A percentile compares a stretch with the other conserved stretches of the same genome.
These are phyloP conservation scores for Poronia punctata DNA, from an alignment of 495 filamentous ascomycete genomes.

Conservation along the genomic window DNA sequence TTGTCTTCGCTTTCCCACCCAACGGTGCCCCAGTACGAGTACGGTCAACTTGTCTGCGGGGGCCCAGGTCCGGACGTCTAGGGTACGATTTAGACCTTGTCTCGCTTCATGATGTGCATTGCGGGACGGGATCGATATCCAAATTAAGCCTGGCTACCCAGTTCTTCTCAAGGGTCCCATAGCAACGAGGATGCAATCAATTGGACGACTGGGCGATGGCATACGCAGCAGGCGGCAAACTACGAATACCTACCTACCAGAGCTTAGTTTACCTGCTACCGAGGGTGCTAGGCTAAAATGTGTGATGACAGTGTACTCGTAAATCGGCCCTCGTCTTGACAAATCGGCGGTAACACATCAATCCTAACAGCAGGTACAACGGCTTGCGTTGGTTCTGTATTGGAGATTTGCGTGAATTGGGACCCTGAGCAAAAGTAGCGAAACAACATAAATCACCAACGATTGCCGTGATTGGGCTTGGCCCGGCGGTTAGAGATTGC, in stretches of 20 bases:
- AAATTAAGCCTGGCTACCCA: slow-evolving; percentile 11
- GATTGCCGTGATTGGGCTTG: slow-evolving; percentile 34
- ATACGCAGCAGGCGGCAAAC: background rate
- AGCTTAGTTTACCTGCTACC: slow-evolving; percentile 3
- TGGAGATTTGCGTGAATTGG: slow-evolving; percentile 13
- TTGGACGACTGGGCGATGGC: background rate
- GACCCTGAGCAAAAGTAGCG: slow-evolving; percentile 17
- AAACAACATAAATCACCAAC: background rate
- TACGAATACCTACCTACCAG: slow-evolving; percentile 8
- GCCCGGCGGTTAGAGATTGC: slow-evolving; percentile 34
- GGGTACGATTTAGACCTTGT: slow-evolving; percentile 11
- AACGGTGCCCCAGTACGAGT: slow-evolving; percentile 15
- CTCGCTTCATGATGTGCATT: slow-evolving; percentile 25
- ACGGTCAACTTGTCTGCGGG: background rate
- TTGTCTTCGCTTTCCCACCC: slow-evolving; percentile 14
- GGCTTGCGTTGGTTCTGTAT: too few species aligned
- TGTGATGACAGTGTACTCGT: too few species aligned
- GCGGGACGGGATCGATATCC: slow-evolving; percentile 13
- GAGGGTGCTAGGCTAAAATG: too few species aligned
- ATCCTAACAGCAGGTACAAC: background rate
- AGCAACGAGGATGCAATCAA: slow-evolving; percentile 8
- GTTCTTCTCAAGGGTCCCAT: too few species aligned
- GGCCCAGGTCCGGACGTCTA: too few species aligned
- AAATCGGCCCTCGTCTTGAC: slow-evolving; percentile 6
- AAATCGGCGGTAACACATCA: slow-evolving; percentile 15